Evolutionary conservation across 441 rosid genomes (phyloP).

Genomic region (Populus hybrid): DNA sequence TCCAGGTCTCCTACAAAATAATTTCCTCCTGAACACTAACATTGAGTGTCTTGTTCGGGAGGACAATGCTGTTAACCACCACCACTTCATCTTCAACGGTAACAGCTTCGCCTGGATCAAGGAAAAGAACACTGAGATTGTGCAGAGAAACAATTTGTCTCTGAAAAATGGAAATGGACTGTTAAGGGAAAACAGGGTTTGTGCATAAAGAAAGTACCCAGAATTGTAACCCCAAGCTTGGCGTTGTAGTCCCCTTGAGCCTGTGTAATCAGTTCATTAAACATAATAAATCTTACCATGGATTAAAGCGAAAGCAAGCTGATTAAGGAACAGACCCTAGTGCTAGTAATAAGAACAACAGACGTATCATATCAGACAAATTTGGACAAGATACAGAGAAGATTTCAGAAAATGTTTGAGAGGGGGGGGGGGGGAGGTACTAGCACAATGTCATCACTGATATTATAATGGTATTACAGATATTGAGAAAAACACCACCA

Average conservation of each 20-base stretch:
- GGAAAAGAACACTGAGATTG: slow-evolving; percentile 1
- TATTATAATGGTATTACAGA: not conserved
- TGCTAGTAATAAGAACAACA: not conserved
- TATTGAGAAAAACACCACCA: not conserved
- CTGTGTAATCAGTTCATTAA: slow-evolving; percentile 41
- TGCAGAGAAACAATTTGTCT: slow-evolving; percentile 1
- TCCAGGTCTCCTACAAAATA: slow-evolving; percentile 40
- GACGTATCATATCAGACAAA: not conserved
- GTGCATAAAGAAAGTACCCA: slow-evolving; percentile 44
- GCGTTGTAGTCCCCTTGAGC: slow-evolving; percentile 78
- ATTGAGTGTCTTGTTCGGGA: slow-evolving; percentile 86
- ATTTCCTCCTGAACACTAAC: slow-evolving; percentile 86
- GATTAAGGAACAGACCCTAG: not conserved
- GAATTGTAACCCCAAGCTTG: slow-evolving; percentile 86
- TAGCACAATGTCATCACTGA: not conserved
- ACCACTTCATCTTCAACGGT: slow-evolving; percentile 86
- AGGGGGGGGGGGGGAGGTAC: not conserved
- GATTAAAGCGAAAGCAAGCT: not conserved
- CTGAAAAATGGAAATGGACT: not conserved
- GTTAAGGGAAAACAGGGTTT: not conserved
- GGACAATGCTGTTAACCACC: slow-evolving; percentile 82
- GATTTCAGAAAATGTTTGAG: not conserved
- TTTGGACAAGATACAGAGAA: not conserved
- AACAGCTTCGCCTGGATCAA: slow-evolving; percentile 74
- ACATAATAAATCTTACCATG: slow-evolving; percentile 2